phyloP scores from a whole-genome alignment of 2,329 filamentous ascomycete species.

The Trichophyton mentagrophytes region DNA sequence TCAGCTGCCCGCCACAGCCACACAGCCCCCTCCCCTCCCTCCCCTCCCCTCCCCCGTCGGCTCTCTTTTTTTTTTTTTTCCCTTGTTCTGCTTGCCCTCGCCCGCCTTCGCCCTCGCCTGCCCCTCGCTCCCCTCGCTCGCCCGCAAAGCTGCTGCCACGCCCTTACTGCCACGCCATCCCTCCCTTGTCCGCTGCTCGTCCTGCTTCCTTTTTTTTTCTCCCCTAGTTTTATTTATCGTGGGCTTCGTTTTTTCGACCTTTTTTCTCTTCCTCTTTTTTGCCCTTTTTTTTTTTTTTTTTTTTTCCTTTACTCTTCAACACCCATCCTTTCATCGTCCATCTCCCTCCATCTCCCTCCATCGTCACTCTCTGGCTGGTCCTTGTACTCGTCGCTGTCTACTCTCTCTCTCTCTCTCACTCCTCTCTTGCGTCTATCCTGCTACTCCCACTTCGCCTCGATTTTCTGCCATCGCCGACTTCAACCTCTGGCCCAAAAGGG shows the following conservation, averaged over 20 bases:
- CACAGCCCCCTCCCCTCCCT: no score
- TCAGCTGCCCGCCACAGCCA: not conserved
- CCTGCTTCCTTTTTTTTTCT: not conserved
- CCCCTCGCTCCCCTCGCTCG: not conserved
- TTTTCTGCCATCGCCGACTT: no score
- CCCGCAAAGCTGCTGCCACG: not conserved
- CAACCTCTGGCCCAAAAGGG: not conserved
- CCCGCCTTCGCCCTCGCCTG: not conserved
- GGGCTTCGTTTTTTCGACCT: not conserved
- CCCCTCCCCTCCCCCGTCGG: no score
- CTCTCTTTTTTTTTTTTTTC: not conserved
- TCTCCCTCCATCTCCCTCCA: not conserved
- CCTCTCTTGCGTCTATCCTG: no score
- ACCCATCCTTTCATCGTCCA: not conserved
- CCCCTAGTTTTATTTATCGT: not conserved
- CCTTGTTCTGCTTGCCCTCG: not conserved
- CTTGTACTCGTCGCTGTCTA: not conserved
- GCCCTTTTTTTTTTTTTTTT: not conserved
- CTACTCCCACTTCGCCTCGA: no score
- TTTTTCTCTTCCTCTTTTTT: not conserved
- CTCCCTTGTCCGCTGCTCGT: not conserved
- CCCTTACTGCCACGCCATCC: slow-evolving; percentile 4
- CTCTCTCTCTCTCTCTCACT: not conserved
- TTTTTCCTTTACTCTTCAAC: not conserved
- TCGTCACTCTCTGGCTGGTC: slow-evolving; percentile 16